Conservation (phyloP, 345 rosid genomes). For the Psidium friedrichsthalianum region DNA sequence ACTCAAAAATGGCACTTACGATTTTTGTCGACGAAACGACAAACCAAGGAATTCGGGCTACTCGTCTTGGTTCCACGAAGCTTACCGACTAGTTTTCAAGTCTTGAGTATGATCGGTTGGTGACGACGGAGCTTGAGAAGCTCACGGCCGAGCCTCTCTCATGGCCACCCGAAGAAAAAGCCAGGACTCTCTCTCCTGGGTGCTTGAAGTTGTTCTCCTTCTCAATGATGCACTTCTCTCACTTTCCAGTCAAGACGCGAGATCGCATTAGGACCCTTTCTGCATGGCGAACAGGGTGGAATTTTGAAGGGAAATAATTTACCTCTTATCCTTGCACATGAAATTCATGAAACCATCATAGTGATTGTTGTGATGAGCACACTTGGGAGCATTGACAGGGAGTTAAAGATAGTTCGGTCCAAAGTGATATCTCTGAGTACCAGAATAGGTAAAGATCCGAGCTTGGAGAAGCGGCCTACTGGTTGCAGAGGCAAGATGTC, state of each 20-base stretch:
- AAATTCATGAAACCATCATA: conserved; percentile 89
- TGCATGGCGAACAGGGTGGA: conserved; percentile 68
- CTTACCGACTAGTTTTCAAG: too few species aligned
- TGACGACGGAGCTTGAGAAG: too few species aligned
- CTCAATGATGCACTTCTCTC: conserved; percentile 71
- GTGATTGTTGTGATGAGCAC: conserved; percentile 91
- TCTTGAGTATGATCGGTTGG: too few species aligned
- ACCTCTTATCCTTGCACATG: conserved; percentile 89
- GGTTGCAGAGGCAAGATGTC: conserved; percentile 94
- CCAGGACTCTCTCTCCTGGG: conserved; percentile 92
- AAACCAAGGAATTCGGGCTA: too few species aligned
- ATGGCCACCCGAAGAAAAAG: too few species aligned
- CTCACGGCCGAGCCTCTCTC: too few species aligned
- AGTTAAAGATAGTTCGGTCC: conserved; percentile 96
- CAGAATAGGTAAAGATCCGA: conserved; percentile 76
- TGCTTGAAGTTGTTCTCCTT: conserved; percentile 95
- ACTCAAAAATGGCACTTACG: too few species aligned
- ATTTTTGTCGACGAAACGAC: too few species aligned
- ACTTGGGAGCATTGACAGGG: conserved; percentile 93
- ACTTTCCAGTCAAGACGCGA: conserved; percentile 46
- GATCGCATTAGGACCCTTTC: conserved; percentile 50
- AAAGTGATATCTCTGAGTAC: conserved; percentile 96
- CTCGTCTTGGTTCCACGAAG: too few species aligned
- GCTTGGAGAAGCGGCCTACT: conserved; percentile 90
- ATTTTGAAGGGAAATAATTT: conserved; percentile 91